Evolutionary conservation across 345 rosid species (phyloP), one percentile per base, ranked within the genome.

Genomic region (Gossypium longicalyx): DNA sequence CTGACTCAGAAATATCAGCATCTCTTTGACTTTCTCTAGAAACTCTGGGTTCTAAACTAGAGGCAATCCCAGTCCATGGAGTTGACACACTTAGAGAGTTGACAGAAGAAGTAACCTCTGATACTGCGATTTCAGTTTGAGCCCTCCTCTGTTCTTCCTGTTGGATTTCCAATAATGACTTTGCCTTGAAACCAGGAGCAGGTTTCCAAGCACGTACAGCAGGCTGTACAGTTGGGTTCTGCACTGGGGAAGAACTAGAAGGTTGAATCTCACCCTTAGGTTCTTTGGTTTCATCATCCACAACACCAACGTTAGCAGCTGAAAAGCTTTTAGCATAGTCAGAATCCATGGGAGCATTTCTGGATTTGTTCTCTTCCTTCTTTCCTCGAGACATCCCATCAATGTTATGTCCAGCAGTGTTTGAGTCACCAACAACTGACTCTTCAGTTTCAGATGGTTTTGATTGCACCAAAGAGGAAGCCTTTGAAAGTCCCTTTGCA

Each of bases 151-250:
- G 91, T 81, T 96, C 98, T 78, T 96, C 99, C 87, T 84, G 86
- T 80, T 96, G 99, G 84, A 96, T 96, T 85, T 96, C 99, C 83
- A 96, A 80, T 76, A 96, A 80, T 41, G 99, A 93, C 87, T 89
- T 96, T 15, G 97, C 87, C 85, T 87, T 96, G 85, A 90, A 87
- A 79, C 98, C 97, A 61, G 97, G 97, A 78, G 99, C 97, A 87
- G 94, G 92, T 84, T 89, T 93, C 99, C 99, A 96, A 70, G 94
- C 97, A 66, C 91, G 79, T 67, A 85, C 87, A 43, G 77, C 85
- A 2, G 86, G 72, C 67, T 79, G 84, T 29, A 82, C 57, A 69
- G 77, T 83, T 67, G 80, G 15, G 70, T 56, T 80, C 70, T 74
- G 87, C 70, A 52, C 66, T 17, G 84, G 66, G 17, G 72, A 73